phyloP scores from a whole-genome alignment of 495 filamentous ascomycete species.

The Neurospora hispaniola region DNA sequence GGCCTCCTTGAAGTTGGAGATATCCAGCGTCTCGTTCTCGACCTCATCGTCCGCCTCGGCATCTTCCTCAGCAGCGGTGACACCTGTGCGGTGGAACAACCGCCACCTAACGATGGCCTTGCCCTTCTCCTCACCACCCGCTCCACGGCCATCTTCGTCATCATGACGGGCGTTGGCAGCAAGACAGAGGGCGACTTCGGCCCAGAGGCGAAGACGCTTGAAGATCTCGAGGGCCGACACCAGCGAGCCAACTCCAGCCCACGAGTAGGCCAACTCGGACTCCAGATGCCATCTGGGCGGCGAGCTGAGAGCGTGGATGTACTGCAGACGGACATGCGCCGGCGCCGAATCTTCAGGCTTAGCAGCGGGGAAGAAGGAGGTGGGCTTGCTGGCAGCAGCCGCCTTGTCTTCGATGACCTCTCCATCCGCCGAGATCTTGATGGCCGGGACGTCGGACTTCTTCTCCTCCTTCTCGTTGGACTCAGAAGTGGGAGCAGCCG shows the following conservation, averaged over 20 bases:
- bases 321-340: constrained; percentile 61
- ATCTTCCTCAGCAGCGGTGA: constrained; percentile 11
- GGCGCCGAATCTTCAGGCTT: constrained; percentile 70
- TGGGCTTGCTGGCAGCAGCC: constrained; percentile 26
- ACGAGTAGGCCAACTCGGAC: constrained; percentile 81
- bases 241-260: constrained; percentile 78
- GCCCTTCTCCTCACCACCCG: constrained; percentile 64
- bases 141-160: constrained; percentile 44
- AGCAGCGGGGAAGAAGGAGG: constrained; percentile 74
- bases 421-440: constrained; percentile 23
- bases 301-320: constrained; percentile 71
- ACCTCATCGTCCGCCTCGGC: constrained; percentile 39
- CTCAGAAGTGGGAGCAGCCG: constrained; percentile 20
- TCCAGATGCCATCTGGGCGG: constrained; percentile 90
- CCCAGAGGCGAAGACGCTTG: constrained; percentile 88
- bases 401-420: constrained; percentile 6
- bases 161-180: constrained; percentile 44
- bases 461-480: constrained; percentile 5
- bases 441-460: constrained; percentile 24
- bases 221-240: constrained; percentile 92
- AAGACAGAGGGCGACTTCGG: constrained; percentile 87
- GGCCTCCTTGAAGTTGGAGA: constrained; percentile 39
- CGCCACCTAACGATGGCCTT: constrained; percentile 61
- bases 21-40: constrained; percentile 34
- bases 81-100: constrained; percentile 53